A percentile compares a stretch with the other conserved stretches of the same genome.
phyloP scores from a whole-genome alignment of 768 basidiomycete genomes.

The Sutorius australiensis region DNA sequence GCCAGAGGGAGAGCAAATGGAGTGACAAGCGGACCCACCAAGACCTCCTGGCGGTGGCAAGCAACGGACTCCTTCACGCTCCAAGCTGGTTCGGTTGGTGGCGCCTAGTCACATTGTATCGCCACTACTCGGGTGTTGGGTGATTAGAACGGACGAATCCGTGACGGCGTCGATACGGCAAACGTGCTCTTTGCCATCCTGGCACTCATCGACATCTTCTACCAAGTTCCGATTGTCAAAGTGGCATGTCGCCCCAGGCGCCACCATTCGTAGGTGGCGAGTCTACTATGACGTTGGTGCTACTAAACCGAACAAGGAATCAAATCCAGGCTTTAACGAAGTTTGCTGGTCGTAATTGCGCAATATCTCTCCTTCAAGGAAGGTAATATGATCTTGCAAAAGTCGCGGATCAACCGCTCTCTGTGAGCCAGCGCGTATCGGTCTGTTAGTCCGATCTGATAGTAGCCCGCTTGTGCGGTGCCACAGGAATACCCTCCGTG shows the following conservation, averaged over 20 bases:
- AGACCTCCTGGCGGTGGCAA: background rate
- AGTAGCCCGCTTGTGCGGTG: background rate
- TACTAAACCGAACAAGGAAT: background rate
- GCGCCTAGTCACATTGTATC: background rate
- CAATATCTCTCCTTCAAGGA: background rate
- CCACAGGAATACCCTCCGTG: conserved; percentile 9
- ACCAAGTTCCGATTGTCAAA: background rate
- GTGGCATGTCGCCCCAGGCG: background rate
- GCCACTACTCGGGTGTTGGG: background rate
- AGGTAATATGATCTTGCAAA: background rate
- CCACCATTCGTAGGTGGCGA: background rate
- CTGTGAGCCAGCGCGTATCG: background rate
- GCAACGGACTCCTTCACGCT: background rate
- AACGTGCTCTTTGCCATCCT: background rate
- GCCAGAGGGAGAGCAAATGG: background rate
- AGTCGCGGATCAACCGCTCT: background rate
- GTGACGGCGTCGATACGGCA: background rate
- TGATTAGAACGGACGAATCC: background rate
- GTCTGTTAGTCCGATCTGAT: background rate
- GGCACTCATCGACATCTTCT: background rate
- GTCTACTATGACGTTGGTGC: background rate
- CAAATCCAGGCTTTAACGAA: background rate
- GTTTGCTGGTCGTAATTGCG: background rate
- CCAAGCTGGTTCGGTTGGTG: background rate
- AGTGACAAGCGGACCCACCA: background rate